phyloP scores from a whole-genome alignment of 176 grass and related monocot genomes.

The Avena insularis region DNA sequence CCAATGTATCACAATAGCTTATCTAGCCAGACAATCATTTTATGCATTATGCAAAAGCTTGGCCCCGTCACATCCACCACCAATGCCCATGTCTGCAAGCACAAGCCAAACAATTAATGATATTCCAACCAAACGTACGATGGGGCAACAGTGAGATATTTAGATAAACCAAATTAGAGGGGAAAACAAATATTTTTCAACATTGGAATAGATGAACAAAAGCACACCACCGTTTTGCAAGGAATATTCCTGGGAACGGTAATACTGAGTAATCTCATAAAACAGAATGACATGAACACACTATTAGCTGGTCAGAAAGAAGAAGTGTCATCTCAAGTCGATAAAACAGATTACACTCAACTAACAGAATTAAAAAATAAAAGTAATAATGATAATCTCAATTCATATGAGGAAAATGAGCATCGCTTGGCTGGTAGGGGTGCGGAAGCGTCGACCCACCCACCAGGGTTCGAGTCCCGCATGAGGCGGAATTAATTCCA shows the following conservation, averaged over 20 bases:
- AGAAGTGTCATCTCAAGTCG: background rate
- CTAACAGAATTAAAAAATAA: background rate
- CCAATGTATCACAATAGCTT: background rate
- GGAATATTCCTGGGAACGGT: background rate
- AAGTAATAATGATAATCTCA: background rate
- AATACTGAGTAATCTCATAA: background rate
- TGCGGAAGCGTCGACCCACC: too few relatives aligned
- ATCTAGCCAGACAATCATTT: background rate
- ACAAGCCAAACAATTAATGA: background rate
- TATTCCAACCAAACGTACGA: background rate
- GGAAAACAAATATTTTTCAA: background rate
- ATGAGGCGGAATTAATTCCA: background rate
- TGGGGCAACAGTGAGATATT: background rate
- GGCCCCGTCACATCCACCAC: background rate
- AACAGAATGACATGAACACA: background rate
- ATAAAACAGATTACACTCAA: background rate
- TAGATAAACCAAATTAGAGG: background rate
- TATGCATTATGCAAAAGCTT: background rate
- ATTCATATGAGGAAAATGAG: too few relatives aligned
- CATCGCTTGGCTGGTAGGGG: too few relatives aligned
- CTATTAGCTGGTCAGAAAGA: background rate
- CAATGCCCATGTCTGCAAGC: background rate
- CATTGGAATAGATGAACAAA: background rate
- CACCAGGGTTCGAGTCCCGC: too few relatives aligned
- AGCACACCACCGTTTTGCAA: background rate